Evolutionary conservation across 495 filamentous ascomycete genomes (phyloP), one percentile per base, ranked within the genome.

Genomic region (Penicillium roqueforti): DNA sequence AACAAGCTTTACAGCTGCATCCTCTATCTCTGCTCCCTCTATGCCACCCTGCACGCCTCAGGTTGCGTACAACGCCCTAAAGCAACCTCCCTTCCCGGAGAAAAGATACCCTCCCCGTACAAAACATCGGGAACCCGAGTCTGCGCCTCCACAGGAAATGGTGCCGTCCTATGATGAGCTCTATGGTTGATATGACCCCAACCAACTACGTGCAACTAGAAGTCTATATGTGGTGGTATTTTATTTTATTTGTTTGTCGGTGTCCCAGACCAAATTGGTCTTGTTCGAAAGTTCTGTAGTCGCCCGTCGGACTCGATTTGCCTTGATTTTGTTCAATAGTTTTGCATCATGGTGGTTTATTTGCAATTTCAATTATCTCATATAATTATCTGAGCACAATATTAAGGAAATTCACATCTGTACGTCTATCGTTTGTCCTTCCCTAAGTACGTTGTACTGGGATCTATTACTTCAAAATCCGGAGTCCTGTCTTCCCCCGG

Each of bases 121-220:
- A 1, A 65, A 67, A 43, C 54, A 57, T 19, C 59, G 45, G 49
- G 65, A 66, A 16, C 53, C 58, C 25, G 63, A 57, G 18, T 46
- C 61, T 16, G 28, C 38, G 22, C 41, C 56, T 28, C 47, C 34
- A 23, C 69, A 69, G 45, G 64, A 71, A 46, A 51, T 77, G 59
- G 74, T 76, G 1, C 74, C 72, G 6, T 77, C 74, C 16, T 70
- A 77, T 31, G 74, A 77, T 56, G 74, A 77, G 28, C 63, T 77
- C 8, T 77, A 73, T 54, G 74, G 74, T 14, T 77, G 61, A 62
- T 46, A 26, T 26, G n/a, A 14, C 4, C 36, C 26, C 50, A 9
- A 34, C 14, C 23, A 25, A 11, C 26, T 10, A 46, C 47, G 23
- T 39, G n/a, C 44, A 23, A 20, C 20, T 44, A 44, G 50, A 44